These are phyloP conservation scores for Haberlea rhodopensis DNA, from an alignment of 257 asterid species.

Conservation along the genomic window DNA sequence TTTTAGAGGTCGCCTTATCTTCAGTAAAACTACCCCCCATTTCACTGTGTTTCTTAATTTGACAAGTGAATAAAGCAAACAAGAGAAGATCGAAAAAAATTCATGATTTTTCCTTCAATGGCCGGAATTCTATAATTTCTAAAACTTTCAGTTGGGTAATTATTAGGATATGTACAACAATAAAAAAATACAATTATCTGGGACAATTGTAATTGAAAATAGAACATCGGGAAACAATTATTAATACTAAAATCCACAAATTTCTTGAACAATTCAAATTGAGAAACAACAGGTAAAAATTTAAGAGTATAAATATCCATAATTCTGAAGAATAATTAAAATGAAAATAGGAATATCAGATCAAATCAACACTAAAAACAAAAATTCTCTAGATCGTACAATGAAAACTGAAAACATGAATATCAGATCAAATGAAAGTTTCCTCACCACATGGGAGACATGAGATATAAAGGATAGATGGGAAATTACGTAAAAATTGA, in stretches of 20 bases:
- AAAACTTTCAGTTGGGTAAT: background rate
- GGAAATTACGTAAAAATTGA: no score
- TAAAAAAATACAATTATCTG: no score
- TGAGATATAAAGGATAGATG: no score
- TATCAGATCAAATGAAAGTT: no score
- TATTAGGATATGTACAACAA: background rate
- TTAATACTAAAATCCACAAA: background rate
- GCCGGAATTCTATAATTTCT: background rate
- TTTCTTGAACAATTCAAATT: background rate
- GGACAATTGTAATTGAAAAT: background rate
- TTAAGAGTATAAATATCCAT: background rate
- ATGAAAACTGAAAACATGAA: background rate
- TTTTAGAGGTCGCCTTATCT: background rate
- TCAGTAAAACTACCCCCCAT: background rate
- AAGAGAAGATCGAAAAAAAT: background rate
- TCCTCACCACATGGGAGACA: no score
- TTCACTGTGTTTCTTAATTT: slow-evolving; percentile 4
- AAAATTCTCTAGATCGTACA: background rate
- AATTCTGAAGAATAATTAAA: background rate
- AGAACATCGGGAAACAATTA: background rate
- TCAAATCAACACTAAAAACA: background rate
- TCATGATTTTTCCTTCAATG: background rate
- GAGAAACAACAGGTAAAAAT: background rate
- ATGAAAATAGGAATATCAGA: no score
- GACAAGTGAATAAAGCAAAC: background rate